Evolutionary conservation across 2,329 filamentous ascomycete genomes (phyloP), one percentile per base, ranked within the genome.

Genomic region (Pseudocercospora pini-densiflorae): DNA sequence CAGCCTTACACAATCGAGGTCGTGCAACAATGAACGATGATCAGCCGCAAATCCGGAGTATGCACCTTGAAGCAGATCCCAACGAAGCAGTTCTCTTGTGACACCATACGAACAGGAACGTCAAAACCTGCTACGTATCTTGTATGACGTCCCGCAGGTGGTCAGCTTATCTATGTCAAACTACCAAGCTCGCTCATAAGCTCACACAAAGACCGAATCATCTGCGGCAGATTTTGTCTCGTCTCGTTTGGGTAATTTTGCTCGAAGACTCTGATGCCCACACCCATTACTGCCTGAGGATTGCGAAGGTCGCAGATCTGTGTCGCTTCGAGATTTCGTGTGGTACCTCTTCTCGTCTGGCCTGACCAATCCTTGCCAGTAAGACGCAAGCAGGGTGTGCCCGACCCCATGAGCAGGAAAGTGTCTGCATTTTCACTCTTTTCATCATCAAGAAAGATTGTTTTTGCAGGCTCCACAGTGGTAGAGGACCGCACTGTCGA

Each of bases 121-220:
- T 21, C n/a, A 21, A 21, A n/a, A 19, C 47, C 2, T 51, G 47
- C 47, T 16, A 51, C 47, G 47, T 51, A 5, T 51, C n/a, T 16
- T 51, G 47, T 51, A n/a, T 51, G 47, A 45, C 16, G 5, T 45
- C 8, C 12, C n/a, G n/a, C 12, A 14, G 40, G 47, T 51, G 4
- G 16, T 51, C 47, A 51, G 47, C 16, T 23, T 40, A 58, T 64
- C 16, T 49, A 62, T 47, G 36, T 63, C 58, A 72, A 31, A 19
- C 58, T 64, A 53, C 70, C 71, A 33, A 72, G 64, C 33, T 70
- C 71, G 10, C 64, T 57, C 68, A 73, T 65, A 19, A 73, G 45
- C 51, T 71, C 66, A 59, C 71, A 70, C 40, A 74, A 23, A 5
- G 62, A 68, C 59, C 65, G 64, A 24, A 71, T 69, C 64, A 74